Evolutionary conservation across 305 asterid genomes (phyloP), one percentile per base, ranked within the genome.

Genomic region (Solanum aculeatissimum): DNA sequence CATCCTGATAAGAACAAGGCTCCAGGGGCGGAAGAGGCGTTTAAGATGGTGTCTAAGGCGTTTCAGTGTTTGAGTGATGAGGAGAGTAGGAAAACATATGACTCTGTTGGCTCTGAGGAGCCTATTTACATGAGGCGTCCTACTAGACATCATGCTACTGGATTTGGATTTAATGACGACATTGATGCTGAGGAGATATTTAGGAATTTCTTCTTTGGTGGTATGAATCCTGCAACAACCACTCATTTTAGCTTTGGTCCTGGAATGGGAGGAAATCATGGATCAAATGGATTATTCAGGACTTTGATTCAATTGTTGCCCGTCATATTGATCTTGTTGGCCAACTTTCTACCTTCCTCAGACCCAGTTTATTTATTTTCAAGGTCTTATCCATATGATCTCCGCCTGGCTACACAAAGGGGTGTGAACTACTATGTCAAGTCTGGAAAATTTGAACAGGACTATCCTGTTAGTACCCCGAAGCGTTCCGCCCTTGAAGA

Each of bases 21-120:
- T 0, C 98, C 99, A 0, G 99, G 98, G 19, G 93, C 99, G 2
- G 99, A 97, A 87, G 99, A 97, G 86, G 97, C 98, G 10, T 97
- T 97, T 86, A 97, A 97, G 94, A 90, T 85, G 90, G 98, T 97
- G 2, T 97, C 99, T 4, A 97, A 92, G 89, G 98, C 98, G 42
- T 96, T 96, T 87, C 97, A 96, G 87, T 96, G 99, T 87, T 89
- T 95, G 91, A 95, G 97, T 81, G 87, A 93, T 74, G 97, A 90
- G 80, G 98, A 95, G 87, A 87, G 89, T 75, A 89, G 99, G 87
- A 94, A 85, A 85, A 90, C 84, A 81, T 97, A 97, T 43, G 97
- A 97, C 71, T 85, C 92, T 65, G 85, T 85, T 65, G 98, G 99
- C 27, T 88, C 95, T 14, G 97, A 97, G 7, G 99, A 95, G 87